Evolutionary conservation across 495 filamentous ascomycete genomes (phyloP), one percentile per base, ranked within the genome.

Genomic region (Neurospora intermedia): DNA sequence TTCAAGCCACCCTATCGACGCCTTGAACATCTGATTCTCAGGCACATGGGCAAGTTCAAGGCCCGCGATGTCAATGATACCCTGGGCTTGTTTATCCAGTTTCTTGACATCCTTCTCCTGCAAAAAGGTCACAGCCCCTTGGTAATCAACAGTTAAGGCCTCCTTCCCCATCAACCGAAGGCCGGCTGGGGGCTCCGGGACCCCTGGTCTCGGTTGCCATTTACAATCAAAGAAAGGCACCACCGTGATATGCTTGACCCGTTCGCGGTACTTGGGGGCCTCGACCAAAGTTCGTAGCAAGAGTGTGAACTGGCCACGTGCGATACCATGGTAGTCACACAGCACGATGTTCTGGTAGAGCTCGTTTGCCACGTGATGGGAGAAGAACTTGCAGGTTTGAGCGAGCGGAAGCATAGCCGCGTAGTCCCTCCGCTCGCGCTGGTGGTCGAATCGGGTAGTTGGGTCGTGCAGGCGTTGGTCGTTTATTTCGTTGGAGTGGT

Each of bases 11-110:
- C 9, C n/a, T 10, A 10, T 54, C 20, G 46, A 23, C 9, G 6
- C 1, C 45, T 23, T 54, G 0, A 13, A 2, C 5, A 1, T 13
- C 2, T 4, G n/a, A 2, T 23, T 3, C 0, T 4, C 23, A 20
- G 46, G 46, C 10, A 6, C 4, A 10, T 23, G 23, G 10, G 46
- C 46, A n/a, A 54, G 46, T 20, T 54, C 46, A 23, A 54, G 46
- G 10, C 20, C 46, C 13, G 46, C 20, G n/a, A 20, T 23, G 20
- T 23, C 10, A 20, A 54, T 4, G n/a, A 54, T 3, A 10, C 10
- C 20, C 20, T 23, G 46, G 46, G 46, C 46, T 54, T 23, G 46
- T 20, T 0, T 23, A 20, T 23, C 46, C 46, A 54, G 0, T 6
- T 15, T 54, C 10, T 6, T 13, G 46, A 54, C 23, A 20, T 23